A percentile compares a stretch with the other conserved stretches of the same genome.
Conservation (phyloP, 2,329 filamentous ascomycete genomes). For the Fusarium sp. region DNA sequence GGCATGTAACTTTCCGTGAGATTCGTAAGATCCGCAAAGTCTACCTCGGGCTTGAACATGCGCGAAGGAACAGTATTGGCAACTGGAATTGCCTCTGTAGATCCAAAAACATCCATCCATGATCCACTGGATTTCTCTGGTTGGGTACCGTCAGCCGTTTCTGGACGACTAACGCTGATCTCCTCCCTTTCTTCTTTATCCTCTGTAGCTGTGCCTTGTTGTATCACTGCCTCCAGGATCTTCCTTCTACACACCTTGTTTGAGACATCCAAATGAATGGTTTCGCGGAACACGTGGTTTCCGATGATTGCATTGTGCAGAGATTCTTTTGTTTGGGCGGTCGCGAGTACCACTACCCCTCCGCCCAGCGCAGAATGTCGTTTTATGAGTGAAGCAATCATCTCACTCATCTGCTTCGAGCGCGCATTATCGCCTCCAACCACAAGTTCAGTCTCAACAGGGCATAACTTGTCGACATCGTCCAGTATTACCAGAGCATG, state of each 20-base stretch:
- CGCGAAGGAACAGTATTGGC: not conserved
- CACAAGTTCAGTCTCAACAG: constrained; percentile 91
- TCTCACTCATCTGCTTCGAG: constrained; percentile 90
- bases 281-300: not conserved
- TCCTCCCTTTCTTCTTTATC: constrained; percentile 49
- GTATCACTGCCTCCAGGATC: not conserved
- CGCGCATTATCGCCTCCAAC: constrained; percentile 92
- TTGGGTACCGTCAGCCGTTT: constrained; percentile 62
- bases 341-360: constrained; percentile 73
- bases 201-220: constrained; percentile 43
- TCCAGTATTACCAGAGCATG: constrained; percentile 87
- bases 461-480: constrained; percentile 91
- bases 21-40: not conserved
- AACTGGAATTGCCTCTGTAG: constrained; percentile 72
- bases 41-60: not conserved
- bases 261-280: not conserved
- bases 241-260: constrained; percentile 72
- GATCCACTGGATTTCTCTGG: constrained; percentile 53
- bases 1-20: constrained; percentile 79
- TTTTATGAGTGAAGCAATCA: constrained; percentile 81
- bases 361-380: constrained; percentile 84
- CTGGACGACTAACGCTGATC: constrained; percentile 60
- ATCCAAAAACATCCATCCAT: constrained; percentile 90
- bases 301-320: not conserved
- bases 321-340: not conserved